Base-by-base conservation (phyloP, 2,329 filamentous ascomycete genomes). In the Aspergillus ochraceoroseus region DNA sequence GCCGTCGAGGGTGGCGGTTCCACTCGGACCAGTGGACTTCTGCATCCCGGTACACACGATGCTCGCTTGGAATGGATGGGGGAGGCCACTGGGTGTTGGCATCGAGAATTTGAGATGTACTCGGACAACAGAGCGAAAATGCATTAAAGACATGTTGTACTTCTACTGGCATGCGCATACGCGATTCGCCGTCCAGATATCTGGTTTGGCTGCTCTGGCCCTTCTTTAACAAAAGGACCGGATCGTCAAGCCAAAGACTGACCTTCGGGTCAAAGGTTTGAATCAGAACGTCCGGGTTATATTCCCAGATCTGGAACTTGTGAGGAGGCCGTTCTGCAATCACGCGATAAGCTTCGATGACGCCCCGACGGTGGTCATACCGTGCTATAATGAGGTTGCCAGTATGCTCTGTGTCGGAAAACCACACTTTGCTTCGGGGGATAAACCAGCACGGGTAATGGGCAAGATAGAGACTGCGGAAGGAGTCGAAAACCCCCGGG, bases 401-500 rank as follows among this genome's bases (percentile, higher is more conserved):
- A 1, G 76, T 82, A 32, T 87, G 73, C 19, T 81, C 75, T 2
- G 72, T 74, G 62, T 95, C 87, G 44, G 80, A 77, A 57, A 95
- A 90, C 89, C 89, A 95, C 48, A 95, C 71, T 63, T 85, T 89
- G 58, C 85, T 73, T 36, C 77, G 79, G 0, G 85, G 74, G 1
- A 95, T 71, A 56, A 94, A 95, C 89, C 89, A 95, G 54, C 82
- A 79, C 0, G 83, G 82, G 48, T 92, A 76, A 59, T 92, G 85
- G 13, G 80, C 74, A 28, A 75, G 68, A 60, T 85, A 95, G 2
- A 95, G 75, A 17, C 83, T 74, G 42, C 77, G 78, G 64, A 82
- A 95, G 15, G 73, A 80, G 2, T 66, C 52, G 54, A 75, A 81
- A 5, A 82, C 81, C 5, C 71, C 73, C 0, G 81, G 71, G 1